These are phyloP conservation scores for Erysimum cheiri DNA, from an alignment of 441 rosid genomes.

Conservation along the genomic window DNA sequence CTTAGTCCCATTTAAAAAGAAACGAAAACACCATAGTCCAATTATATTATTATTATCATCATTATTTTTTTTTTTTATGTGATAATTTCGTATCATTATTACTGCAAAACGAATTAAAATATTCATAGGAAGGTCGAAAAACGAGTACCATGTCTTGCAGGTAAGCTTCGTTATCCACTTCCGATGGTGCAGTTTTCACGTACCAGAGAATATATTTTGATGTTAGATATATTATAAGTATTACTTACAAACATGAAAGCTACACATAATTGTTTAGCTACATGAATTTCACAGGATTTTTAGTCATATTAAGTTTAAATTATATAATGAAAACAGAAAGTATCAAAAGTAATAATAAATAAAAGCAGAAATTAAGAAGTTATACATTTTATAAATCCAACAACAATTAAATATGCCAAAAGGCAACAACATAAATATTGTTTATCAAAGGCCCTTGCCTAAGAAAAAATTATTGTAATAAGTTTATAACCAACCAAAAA, in stretches of 20 bases:
- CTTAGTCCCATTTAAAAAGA: too few relatives aligned
- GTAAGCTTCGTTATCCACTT: conserved; percentile 37
- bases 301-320: not conserved
- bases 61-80: too few relatives aligned
- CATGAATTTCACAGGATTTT: not conserved
- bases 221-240: not conserved
- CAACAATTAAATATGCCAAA: conserved; percentile 18
- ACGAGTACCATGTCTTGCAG: conserved; percentile 31
- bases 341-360: not conserved
- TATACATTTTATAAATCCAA: not conserved
- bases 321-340: not conserved
- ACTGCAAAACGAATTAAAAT: too few relatives aligned
- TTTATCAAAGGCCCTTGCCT: conserved; percentile 36
- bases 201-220: conserved; percentile 28
- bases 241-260: not conserved
- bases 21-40: too few relatives aligned
- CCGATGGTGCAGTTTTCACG: conserved; percentile 33
- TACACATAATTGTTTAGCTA: not conserved
- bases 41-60: too few relatives aligned
- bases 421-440: conserved; percentile 28
- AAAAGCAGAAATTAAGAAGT: conserved; percentile 12
- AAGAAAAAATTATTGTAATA: not conserved
- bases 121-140: conserved; percentile 11
- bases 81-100: too few relatives aligned
- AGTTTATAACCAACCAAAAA: not conserved